Base-by-base conservation (phyloP, 768 basidiomycete genomes). In the Lactarius hatsudake region DNA sequence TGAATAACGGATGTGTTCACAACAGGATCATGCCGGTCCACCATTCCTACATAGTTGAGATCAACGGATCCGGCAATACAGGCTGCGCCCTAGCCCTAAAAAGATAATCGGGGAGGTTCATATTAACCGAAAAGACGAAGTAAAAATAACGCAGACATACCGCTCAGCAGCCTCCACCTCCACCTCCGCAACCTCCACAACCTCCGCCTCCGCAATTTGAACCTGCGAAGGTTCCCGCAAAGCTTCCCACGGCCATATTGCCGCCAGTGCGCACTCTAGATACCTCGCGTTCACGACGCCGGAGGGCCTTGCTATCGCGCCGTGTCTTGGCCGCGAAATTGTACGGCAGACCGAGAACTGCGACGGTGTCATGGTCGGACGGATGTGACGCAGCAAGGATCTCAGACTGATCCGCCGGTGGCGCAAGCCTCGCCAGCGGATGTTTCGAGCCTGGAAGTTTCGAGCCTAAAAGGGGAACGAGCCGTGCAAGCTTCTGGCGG, bases 311-410 rank as follows among this genome's bases (percentile, higher is more conserved):
- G 58, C 23, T 38, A 13, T 67, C 66, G 32, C 66, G 64, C 20
- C 58, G 64, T 18, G 67, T 54, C 38, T 68, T 68, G 32, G 66
- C 66, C 5, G 18, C 38, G 18, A 58, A 15, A 43, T 67, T 63
- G 40, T 51, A 62, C 18, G 59, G 45, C 2, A 68, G 38, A 34
- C 64, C 67, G 54, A 64, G 74, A n/a, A 76, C 74, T 32, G 76
- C 76, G 2, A 84, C 76, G 1, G 81, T 76, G 65, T 83, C 82
- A 70, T 87, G 85, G 55, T 84, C 78, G 69, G 84, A 85, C 1
- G 86, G 82, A 69, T 87, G 86, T 1, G 86, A 86, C 1, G 81
- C 83, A 0, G 79, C 78, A 62, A 81, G 78, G 28, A 80, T 76
- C 45, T 81, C 80, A 17, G 72, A 67, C 32, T 74, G 76, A 23